These are phyloP conservation scores for Coemansia sp. DNA, from an alignment of 192 early-diverging fungal genomes.

Conservation along the genomic window DNA sequence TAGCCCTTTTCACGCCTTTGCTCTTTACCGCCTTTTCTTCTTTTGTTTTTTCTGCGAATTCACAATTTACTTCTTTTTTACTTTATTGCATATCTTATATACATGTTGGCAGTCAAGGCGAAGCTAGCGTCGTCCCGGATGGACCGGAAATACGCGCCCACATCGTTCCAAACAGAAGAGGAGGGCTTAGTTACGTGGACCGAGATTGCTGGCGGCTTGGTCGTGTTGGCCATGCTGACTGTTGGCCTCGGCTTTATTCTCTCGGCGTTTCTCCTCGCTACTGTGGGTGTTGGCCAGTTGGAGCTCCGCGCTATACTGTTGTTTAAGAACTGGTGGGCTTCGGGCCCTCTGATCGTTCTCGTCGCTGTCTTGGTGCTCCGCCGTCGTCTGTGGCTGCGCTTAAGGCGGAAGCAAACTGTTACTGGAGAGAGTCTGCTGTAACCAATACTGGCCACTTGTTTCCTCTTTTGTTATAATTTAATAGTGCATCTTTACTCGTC, in stretches of 20 bases:
- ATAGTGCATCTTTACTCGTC: background rate
- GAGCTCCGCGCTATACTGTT: constrained; percentile 43
- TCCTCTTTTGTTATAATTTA: background rate
- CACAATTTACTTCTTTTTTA: background rate
- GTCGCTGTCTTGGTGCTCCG: constrained; percentile 22
- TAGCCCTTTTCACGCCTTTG: background rate
- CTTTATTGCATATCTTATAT: background rate
- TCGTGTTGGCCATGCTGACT: constrained; percentile 31
- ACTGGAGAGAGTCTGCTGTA: background rate
- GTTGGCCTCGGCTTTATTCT: constrained; percentile 30
- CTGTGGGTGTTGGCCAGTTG: constrained; percentile 46
- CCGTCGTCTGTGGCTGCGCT: constrained; percentile 22
- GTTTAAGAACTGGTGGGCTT: constrained; percentile 36
- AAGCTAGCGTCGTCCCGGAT: background rate
- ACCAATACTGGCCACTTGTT: background rate
- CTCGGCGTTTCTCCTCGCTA: constrained; percentile 44
- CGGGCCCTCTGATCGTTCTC: constrained; percentile 25
- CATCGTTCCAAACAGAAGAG: background rate
- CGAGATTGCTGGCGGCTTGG: constrained; percentile 36
- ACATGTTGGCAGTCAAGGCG: constrained; percentile 1
- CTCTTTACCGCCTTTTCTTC: background rate
- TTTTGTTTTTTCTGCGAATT: background rate
- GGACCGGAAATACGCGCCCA: background rate
- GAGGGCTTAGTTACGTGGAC: constrained; percentile 29
- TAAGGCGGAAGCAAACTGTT: constrained; percentile 4